Conservation (phyloP, 352 stramenopile genomes). For the Phytophthora melonis region DNA sequence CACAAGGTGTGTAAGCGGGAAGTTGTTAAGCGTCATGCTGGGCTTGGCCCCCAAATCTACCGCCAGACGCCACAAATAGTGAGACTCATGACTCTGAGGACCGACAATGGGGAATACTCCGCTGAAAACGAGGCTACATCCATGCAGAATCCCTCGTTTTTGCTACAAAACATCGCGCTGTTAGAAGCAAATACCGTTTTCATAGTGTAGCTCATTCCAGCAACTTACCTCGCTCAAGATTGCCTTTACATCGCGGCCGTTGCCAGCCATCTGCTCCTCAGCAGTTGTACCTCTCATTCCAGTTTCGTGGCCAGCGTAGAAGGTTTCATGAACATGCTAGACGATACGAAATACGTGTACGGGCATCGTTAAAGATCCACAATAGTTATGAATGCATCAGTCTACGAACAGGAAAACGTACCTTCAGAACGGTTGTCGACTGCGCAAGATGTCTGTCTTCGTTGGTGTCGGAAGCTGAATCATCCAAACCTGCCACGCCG, state of each 20-base stretch:
- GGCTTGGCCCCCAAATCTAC: constrained; percentile 73
- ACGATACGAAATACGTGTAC: background rate
- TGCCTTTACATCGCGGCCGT: constrained; percentile 72
- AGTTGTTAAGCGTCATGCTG: constrained; percentile 77
- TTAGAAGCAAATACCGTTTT: constrained; percentile 1
- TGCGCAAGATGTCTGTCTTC: constrained; percentile 68
- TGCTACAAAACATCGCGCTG: constrained; percentile 43
- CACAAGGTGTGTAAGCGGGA: constrained; percentile 85
- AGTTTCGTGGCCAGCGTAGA: constrained; percentile 62
- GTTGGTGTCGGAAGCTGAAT: constrained; percentile 31
- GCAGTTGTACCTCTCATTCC: constrained; percentile 59
- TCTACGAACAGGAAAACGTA: constrained; percentile 15
- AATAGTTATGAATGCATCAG: background rate
- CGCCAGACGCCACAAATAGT: constrained; percentile 83
- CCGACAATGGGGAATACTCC: constrained; percentile 78
- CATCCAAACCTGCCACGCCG: constrained; percentile 52
- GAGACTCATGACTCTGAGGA: constrained; percentile 62
- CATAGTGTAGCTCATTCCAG: background rate
- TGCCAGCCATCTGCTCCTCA: constrained; percentile 78
- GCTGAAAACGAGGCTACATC: constrained; percentile 83
- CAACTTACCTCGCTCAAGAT: constrained; percentile 66
- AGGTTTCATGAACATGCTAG: constrained; percentile 67
- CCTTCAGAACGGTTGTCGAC: constrained; percentile 66
- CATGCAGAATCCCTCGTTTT: constrained; percentile 72
- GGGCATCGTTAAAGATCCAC: background rate